phyloP scores from a whole-genome alignment of 306 rosid species.

The Inga oerstediana region DNA sequence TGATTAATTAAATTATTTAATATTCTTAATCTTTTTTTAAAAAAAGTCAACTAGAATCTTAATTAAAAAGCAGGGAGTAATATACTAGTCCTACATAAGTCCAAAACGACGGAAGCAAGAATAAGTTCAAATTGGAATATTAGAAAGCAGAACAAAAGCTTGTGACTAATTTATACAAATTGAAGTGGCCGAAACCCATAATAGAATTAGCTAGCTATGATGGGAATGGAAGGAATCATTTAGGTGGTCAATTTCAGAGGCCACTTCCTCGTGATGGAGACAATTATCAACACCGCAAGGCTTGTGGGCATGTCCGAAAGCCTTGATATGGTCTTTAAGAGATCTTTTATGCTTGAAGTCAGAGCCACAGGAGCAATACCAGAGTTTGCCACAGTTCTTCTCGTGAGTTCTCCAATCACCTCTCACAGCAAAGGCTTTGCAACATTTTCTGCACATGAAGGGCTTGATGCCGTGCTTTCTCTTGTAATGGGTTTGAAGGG shows the following conservation, averaged over 20 bases:
- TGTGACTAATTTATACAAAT: not conserved
- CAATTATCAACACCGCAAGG: slow-evolving; percentile 64
- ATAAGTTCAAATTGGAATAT: slow-evolving; percentile 29
- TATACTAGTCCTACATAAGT: not conserved
- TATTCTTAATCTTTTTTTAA: too few relatives aligned
- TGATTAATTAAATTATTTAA: too few relatives aligned
- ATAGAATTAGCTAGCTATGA: not conserved
- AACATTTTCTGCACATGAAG: slow-evolving; percentile 82
- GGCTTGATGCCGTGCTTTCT: slow-evolving; percentile 93
- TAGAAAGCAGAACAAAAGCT: slow-evolving; percentile 2
- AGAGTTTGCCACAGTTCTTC: slow-evolving; percentile 93
- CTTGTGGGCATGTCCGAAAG: slow-evolving; percentile 79
- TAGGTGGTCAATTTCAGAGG: slow-evolving; percentile 73
- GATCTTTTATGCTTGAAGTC: slow-evolving; percentile 95
- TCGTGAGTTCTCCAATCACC: slow-evolving; percentile 99
- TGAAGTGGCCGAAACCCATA: not conserved
- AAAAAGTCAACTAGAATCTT: too few relatives aligned
- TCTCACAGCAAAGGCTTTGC: slow-evolving; percentile 92
- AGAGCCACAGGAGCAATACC: slow-evolving; percentile 96
- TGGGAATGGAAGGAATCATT: slow-evolving; percentile 42
- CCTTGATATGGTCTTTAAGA: slow-evolving; percentile 86
- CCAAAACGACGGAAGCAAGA: slow-evolving; percentile 31
- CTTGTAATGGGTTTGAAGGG: slow-evolving; percentile 97
- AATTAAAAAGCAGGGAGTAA: not conserved
- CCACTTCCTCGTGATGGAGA: slow-evolving; percentile 65